Conservation (phyloP, 2,329 filamentous ascomycete genomes). For the Thielaviopsis populi region DNA sequence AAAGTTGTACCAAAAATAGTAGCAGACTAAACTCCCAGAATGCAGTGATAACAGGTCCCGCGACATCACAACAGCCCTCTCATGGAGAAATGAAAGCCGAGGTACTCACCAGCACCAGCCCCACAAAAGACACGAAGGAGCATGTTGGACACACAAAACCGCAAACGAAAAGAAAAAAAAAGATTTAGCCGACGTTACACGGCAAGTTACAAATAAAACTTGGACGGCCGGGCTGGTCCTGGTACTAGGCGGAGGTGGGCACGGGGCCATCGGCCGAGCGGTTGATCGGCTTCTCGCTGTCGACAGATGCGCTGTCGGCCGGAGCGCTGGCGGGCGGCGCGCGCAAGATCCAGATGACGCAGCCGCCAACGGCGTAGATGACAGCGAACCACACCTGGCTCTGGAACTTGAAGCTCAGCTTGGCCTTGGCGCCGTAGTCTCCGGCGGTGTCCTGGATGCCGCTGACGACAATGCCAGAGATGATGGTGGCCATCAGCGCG, state of each 20-base stretch:
- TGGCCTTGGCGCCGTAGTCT: conserved; percentile 53
- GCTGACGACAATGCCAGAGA: conserved; percentile 54
- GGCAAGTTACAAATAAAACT: too few species aligned
- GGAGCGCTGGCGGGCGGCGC: conserved; percentile 27
- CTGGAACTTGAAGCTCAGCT: conserved; percentile 55
- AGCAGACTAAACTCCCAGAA: background rate
- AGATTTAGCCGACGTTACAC: background rate
- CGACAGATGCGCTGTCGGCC: conserved; percentile 33
- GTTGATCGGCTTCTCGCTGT: conserved; percentile 22
- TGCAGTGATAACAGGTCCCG: too few species aligned
- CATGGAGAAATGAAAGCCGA: too few species aligned
- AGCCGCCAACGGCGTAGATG: conserved; percentile 58
- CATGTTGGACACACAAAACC: background rate
- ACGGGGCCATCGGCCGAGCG: conserved; percentile 18
- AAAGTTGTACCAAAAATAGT: background rate
- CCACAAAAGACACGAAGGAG: too few species aligned
- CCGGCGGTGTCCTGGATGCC: conserved; percentile 52
- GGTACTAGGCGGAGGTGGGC: conserved; percentile 24
- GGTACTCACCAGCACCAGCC: too few species aligned
- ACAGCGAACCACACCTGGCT: conserved; percentile 64
- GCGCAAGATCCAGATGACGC: conserved; percentile 85
- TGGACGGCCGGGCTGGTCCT: too few species aligned
- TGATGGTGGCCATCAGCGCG: conserved; percentile 58
- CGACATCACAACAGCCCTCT: too few species aligned
- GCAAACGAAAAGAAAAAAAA: background rate